Evolutionary conservation across 1,284 basidiomycete genomes (phyloP).

Genomic region (Ustanciosporium gigantosporum): DNA sequence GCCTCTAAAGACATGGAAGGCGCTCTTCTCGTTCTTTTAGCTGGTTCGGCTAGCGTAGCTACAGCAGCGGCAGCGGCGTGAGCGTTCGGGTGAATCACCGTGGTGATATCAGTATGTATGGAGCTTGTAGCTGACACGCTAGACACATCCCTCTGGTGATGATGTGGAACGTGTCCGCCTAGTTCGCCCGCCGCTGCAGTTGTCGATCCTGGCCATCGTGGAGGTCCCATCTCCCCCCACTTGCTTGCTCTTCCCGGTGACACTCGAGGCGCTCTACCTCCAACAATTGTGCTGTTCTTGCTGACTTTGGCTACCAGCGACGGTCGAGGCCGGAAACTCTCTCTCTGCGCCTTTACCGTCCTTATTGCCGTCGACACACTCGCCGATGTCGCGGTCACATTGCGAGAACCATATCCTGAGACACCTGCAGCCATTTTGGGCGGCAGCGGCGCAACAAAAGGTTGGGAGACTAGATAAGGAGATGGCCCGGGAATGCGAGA

Average conservation of each 20-base stretch:
- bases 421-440: too few relatives aligned
- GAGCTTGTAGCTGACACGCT: slow-evolving; percentile 30
- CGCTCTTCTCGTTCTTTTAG: slow-evolving; percentile 14
- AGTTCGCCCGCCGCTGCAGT: background rate
- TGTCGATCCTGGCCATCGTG: slow-evolving; percentile 24
- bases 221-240: slow-evolving; percentile 43
- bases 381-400: slow-evolving; percentile 18
- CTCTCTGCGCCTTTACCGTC: slow-evolving; percentile 22
- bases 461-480: too few relatives aligned
- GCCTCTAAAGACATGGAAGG: slow-evolving; percentile 39
- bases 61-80: background rate
- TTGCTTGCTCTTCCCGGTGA: slow-evolving; percentile 39
- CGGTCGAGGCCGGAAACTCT: slow-evolving; percentile 36
- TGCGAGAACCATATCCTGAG: slow-evolving; percentile 12
- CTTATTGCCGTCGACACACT: slow-evolving; percentile 3
- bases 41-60: slow-evolving; percentile 4
- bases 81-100: slow-evolving; percentile 21
- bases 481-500: slow-evolving; percentile 34
- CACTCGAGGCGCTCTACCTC: slow-evolving; percentile 2
- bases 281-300: slow-evolving; percentile 14
- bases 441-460: too few relatives aligned
- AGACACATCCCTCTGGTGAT: slow-evolving; percentile 19
- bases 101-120: slow-evolving; percentile 36
- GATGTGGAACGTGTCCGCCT: background rate
- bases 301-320: slow-evolving; percentile 33